Percentiles rank a stretch among this genome's conserved stretches.
phyloP scores from a whole-genome alignment of 805 yeast genomes.

The Metschnikowia lochheadii region DNA sequence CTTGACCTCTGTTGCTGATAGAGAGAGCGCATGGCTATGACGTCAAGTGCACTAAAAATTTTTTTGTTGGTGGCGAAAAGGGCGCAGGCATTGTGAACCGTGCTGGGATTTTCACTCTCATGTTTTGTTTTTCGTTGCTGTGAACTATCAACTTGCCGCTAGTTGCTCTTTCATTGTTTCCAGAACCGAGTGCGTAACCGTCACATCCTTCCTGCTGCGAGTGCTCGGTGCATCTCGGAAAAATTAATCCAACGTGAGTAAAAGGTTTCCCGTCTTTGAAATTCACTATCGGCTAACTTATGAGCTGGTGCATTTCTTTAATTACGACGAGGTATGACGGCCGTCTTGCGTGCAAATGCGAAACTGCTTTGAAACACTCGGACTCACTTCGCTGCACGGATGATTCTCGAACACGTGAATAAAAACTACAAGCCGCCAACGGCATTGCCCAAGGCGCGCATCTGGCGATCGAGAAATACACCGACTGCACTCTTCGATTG shows the following conservation, averaged over 20 bases:
- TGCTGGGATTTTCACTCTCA: background rate
- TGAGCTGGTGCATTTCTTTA: too few relatives aligned
- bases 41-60: background rate
- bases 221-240: background rate
- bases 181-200: background rate
- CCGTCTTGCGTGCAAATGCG: background rate
- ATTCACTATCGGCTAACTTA: too few relatives aligned
- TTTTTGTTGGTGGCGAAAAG: background rate
- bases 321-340: too few relatives aligned
- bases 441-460: background rate
- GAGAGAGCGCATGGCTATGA: background rate
- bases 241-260: background rate
- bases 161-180: background rate
- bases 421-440: background rate
- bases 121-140: background rate
- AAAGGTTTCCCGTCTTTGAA: background rate
- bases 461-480: background rate
- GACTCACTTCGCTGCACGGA: background rate
- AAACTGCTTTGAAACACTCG: background rate
- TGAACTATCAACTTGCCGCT: background rate
- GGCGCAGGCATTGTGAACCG: background rate
- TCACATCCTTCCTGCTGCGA: slow-evolving; percentile 1
- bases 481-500: background rate
- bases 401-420: background rate
- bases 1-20: background rate